These are phyloP conservation scores for Nectriaceae sp. DNA, from an alignment of 2,329 filamentous ascomycete genomes.

Conservation along the genomic window DNA sequence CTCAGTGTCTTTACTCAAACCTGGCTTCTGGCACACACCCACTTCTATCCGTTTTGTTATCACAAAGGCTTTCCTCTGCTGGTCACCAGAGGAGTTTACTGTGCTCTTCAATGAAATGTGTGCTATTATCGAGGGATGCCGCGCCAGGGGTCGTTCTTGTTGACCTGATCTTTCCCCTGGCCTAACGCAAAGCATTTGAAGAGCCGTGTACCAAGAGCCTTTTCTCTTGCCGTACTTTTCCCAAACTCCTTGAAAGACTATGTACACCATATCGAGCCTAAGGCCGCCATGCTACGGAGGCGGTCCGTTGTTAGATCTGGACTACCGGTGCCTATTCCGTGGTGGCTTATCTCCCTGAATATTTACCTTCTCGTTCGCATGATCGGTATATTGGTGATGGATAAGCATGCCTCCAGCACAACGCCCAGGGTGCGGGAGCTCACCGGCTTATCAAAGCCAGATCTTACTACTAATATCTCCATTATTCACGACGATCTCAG, in stretches of 20 bases:
- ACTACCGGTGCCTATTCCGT: neutral
- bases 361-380: neutral
- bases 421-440: neutral
- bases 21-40: neutral
- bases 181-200: neutral
- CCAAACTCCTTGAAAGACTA: neutral
- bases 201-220: neutral
- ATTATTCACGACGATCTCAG: conserved; percentile 17
- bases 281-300: neutral
- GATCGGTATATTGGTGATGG: neutral
- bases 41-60: neutral
- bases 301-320: neutral
- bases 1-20: neutral
- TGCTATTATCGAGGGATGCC: neutral
- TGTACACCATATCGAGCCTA: neutral
- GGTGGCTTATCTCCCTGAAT: neutral
- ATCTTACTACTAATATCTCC: conserved; percentile 23
- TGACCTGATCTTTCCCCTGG: neutral
- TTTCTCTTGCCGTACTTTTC: neutral
- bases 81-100: neutral
- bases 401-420: neutral
- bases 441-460: conserved; percentile 5
- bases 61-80: neutral
- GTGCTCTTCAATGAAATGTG: neutral
- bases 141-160: neutral